These are phyloP conservation scores for Pythium coloratum DNA, from an alignment of 352 stramenopile species.

Conservation along the genomic window DNA sequence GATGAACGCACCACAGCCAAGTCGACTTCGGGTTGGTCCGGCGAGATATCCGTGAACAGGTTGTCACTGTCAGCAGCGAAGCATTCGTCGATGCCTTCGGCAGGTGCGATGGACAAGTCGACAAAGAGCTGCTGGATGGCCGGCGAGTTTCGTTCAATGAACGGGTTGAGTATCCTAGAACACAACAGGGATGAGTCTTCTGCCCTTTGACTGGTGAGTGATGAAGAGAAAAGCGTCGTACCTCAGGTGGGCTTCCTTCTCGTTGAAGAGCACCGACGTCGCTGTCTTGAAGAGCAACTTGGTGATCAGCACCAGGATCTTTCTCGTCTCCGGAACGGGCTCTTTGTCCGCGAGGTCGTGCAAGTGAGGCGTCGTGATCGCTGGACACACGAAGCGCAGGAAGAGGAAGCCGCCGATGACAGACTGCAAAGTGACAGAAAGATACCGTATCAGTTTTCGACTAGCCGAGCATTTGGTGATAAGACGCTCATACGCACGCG, in stretches of 20 bases:
- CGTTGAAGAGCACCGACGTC: conserved; percentile 83
- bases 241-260: conserved; percentile 81
- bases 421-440: conserved; percentile 35
- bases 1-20: conserved; percentile 40
- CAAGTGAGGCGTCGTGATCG: conserved; percentile 84
- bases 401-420: conserved; percentile 89
- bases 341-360: conserved; percentile 81
- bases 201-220: not conserved
- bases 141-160: conserved; percentile 82
- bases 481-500: conserved; percentile 15
- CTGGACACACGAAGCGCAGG: conserved; percentile 86
- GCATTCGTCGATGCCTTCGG: conserved; percentile 70
- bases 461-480: not conserved
- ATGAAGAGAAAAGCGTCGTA: conserved; percentile 18
- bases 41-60: conserved; percentile 67
- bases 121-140: conserved; percentile 80
- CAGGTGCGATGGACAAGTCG: conserved; percentile 61
- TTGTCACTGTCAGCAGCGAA: conserved; percentile 71
- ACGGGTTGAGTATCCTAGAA: conserved; percentile 76
- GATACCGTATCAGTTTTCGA: not conserved
- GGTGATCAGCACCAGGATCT: conserved; percentile 83
- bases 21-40: conserved; percentile 59
- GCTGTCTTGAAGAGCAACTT: conserved; percentile 90
- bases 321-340: conserved; percentile 63
- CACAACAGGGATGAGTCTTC: not conserved